Base-by-base conservation (phyloP, 371 early-diverging fungal species). In the Mortierella sp. region DNA sequence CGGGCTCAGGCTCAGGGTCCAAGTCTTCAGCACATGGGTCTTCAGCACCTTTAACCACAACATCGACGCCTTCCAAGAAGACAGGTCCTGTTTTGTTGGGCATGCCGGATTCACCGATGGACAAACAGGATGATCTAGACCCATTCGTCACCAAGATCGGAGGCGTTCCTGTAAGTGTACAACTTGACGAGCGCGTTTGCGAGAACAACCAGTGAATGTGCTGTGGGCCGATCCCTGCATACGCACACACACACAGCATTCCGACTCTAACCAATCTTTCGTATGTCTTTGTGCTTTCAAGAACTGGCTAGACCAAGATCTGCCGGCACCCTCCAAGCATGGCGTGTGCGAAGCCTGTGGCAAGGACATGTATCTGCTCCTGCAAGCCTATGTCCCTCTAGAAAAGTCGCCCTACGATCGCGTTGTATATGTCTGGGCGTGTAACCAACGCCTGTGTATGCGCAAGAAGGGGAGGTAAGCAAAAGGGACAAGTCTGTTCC, bases 381-480 rank as follows among this genome's bases (percentile, higher is more conserved):
- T 88, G 13, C 94, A 94, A 73, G 83, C 87, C 9, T 92, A 91
- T 69, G 94, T 84, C 17, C 94, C 94, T 2, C 70, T 94, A 10
- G 83, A 86, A 6, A 83, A 83, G 22, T 92, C 93, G 14, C 73
- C 87, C n/a, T 91, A 85, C 71, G 92, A 93, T 46, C 82, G 94
- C 46, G 87, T 88, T 0, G 65, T 94, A 10, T 94, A 94, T 69
- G 84, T 93, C 8, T 92, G 91, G 91, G 91, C 82, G 0, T 94
- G 94, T 78, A 92, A 90, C 55, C 83, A 83, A 24, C 84, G 90
- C 27, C 60, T 71, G 25, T 94, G 94, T 70, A 88, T 90, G 82
- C 86, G 86, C 14, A 85, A 84, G 57, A 78, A 82, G 2, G 92
- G 91, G 25, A 89, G 89, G 88, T 88, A 83, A 29, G 24, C 22